Percentiles rank a stretch among this genome's conserved stretches.
These are phyloP conservation scores for Leccinum uliginosum DNA, from an alignment of 768 basidiomycete species.

Conservation along the genomic window DNA sequence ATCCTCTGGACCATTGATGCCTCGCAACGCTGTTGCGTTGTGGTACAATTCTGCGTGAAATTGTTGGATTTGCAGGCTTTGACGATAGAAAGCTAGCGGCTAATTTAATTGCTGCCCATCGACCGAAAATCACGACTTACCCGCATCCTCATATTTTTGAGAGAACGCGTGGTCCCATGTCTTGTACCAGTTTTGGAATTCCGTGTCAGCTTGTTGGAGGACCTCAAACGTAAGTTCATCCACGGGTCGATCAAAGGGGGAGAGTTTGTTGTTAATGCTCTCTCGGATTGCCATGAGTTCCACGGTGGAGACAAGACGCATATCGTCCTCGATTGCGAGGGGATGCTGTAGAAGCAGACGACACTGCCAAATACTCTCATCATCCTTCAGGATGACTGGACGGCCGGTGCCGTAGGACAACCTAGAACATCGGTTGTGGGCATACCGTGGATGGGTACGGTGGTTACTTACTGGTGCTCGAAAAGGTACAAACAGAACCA, in stretches of 20 bases:
- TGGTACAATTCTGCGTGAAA: constrained; percentile 84
- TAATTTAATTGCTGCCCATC: constrained; percentile 3
- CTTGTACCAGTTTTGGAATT: constrained; percentile 80
- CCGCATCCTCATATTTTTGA: constrained; percentile 78
- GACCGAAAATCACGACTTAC: constrained; percentile 35
- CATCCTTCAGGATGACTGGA: constrained; percentile 88
- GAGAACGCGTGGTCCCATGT: constrained; percentile 79
- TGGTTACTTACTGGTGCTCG: constrained; percentile 77
- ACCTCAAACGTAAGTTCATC: constrained; percentile 67
- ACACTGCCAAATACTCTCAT: constrained; percentile 84
- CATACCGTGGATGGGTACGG: background rate
- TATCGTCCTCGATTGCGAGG: constrained; percentile 86
- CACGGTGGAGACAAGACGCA: constrained; percentile 91
- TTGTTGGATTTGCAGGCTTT: constrained; percentile 83
- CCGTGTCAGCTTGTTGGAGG: constrained; percentile 67
- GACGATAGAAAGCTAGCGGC: constrained; percentile 75
- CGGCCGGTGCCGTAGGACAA: constrained; percentile 94
- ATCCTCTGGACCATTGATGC: constrained; percentile 83
- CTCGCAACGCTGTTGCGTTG: constrained; percentile 76
- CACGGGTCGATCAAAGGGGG: constrained; percentile 75
- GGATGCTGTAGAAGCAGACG: constrained; percentile 81
- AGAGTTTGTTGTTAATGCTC: constrained; percentile 75
- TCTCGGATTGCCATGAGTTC: constrained; percentile 90
- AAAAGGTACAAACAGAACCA: constrained; percentile 95
- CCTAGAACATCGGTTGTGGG: constrained; percentile 38